These are phyloP conservation scores for Brassica nigra DNA, from an alignment of 345 rosid genomes.

Conservation along the genomic window DNA sequence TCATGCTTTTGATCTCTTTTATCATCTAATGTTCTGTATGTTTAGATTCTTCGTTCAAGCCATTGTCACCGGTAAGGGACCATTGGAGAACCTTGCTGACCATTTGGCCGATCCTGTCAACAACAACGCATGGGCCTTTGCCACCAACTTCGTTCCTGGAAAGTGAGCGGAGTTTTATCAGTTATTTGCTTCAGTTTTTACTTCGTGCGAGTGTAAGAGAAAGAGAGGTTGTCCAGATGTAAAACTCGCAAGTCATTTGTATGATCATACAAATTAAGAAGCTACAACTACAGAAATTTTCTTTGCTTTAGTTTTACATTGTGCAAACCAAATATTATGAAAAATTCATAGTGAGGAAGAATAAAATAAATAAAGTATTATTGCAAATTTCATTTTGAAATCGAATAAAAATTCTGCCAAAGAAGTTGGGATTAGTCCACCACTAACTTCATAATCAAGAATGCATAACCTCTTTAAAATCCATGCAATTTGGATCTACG, in stretches of 20 bases:
- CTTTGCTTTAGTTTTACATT: too few species aligned
- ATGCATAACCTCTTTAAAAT: constrained; percentile 28
- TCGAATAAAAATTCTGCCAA: neutral
- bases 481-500: constrained; percentile 23
- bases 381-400: constrained; percentile 13
- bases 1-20: too few species aligned
- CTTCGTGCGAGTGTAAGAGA: neutral
- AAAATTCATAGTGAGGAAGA: neutral
- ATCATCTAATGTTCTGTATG: constrained; percentile 66
- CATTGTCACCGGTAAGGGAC: constrained; percentile 83
- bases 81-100: constrained; percentile 77
- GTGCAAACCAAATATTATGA: neutral
- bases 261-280: neutral
- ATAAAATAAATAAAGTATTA: neutral
- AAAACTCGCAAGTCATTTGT: constrained; percentile 22
- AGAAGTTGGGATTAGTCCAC: constrained; percentile 5
- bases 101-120: constrained; percentile 83
- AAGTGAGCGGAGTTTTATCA: constrained; percentile 46
- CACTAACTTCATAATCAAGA: constrained; percentile 21
- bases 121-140: constrained; percentile 90
- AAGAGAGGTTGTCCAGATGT: constrained; percentile 31
- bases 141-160: constrained; percentile 91
- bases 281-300: too few species aligned
- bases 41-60: constrained; percentile 87
- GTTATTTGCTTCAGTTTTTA: too few species aligned